These are phyloP conservation scores for Blastocystis sp. DNA, from an alignment of 352 stramenopile species.

Conservation along the genomic window DNA sequence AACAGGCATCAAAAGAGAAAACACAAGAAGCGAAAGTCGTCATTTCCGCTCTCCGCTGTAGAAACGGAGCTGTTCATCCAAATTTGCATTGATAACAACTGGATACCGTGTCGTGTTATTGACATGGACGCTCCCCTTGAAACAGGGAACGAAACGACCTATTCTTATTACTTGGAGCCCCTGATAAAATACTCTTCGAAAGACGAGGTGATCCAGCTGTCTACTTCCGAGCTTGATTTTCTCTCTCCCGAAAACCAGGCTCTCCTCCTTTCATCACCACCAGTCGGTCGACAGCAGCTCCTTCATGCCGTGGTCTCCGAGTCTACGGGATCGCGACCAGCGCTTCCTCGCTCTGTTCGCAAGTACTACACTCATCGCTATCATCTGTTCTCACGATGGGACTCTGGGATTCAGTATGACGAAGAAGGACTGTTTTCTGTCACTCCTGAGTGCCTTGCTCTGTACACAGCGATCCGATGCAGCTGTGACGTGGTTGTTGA, in stretches of 20 bases:
- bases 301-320: background rate
- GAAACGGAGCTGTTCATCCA: background rate
- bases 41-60: background rate
- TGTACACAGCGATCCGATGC: slow-evolving; percentile 76
- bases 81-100: background rate
- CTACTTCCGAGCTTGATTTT: background rate
- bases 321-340: background rate
- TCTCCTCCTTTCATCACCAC: background rate
- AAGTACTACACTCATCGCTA: slow-evolving; percentile 84
- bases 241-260: background rate
- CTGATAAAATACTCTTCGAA: background rate
- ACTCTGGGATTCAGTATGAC: slow-evolving; percentile 81
- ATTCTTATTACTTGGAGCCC: background rate
- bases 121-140: background rate
- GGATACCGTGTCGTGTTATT: background rate
- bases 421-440: slow-evolving; percentile 85
- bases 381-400: slow-evolving; percentile 78
- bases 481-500: slow-evolving; percentile 76
- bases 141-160: background rate
- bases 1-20: background rate
- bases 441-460: slow-evolving; percentile 79
- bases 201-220: background rate
- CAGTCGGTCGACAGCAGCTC: background rate
- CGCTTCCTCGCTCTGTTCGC: slow-evolving; percentile 62
- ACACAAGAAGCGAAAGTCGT: background rate